Evolutionary conservation across 108 stramenopile genomes (phyloP).

Genomic region (Fragilaria radians): DNA sequence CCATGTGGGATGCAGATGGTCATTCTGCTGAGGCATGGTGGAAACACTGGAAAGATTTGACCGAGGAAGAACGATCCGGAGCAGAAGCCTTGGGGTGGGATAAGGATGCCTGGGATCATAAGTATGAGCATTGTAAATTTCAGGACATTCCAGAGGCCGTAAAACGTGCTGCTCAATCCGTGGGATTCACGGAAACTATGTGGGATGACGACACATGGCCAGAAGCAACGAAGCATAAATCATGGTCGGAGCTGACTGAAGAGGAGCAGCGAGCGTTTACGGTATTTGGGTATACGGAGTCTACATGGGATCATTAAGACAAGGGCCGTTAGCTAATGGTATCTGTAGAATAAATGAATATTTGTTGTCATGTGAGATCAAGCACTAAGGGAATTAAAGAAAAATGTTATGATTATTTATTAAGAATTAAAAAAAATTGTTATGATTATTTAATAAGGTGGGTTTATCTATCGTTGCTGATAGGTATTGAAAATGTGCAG

Average conservation of each 20-base stretch:
- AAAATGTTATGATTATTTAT: no score
- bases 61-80: conserved; percentile 32
- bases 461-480: no score
- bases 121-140: conserved; percentile 41
- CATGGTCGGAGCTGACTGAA: conserved; percentile 21
- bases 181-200: conserved; percentile 38
- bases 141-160: conserved; percentile 34
- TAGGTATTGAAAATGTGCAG: no score
- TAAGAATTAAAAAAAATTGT: no score
- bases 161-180: conserved; percentile 31
- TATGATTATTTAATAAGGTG: no score
- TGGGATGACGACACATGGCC: conserved; percentile 44
- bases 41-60: conserved; percentile 43
- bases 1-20: conserved; percentile 34
- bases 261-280: conserved; percentile 17
- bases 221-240: conserved; percentile 7
- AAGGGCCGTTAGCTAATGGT: no score
- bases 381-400: no score
- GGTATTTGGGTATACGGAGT: conserved; percentile 18
- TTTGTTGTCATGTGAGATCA: no score
- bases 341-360: no score
- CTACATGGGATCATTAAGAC: conserved; percentile 18
- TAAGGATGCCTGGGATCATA: conserved; percentile 39
- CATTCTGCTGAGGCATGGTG: not conserved
- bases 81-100: conserved; percentile 49